Evolutionary conservation across 2,329 filamentous ascomycete genomes (phyloP).

Genomic region (Aspergillus candidus): DNA sequence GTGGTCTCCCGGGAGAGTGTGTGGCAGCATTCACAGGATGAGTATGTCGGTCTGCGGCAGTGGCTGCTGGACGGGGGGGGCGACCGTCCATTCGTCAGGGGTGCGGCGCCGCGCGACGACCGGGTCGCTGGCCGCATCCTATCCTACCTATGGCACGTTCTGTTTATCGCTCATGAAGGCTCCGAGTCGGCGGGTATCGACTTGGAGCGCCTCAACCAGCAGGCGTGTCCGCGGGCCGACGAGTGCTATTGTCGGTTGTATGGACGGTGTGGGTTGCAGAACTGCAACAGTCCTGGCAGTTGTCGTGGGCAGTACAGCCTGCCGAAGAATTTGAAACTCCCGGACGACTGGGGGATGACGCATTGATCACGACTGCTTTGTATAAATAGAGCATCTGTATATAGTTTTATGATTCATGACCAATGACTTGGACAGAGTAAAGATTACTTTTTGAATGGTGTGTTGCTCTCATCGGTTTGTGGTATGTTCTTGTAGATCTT

Average conservation of each 20-base stretch:
- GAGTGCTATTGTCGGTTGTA: constrained; percentile 44
- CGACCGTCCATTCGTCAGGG: constrained; percentile 4
- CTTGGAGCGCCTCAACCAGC: constrained; percentile 32
- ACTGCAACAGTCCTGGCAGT: constrained; percentile 25
- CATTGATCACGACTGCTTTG: constrained; percentile 15
- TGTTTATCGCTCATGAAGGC: constrained; percentile 34
- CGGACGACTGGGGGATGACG: constrained; percentile 28
- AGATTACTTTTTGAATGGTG: no score
- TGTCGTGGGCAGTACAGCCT: constrained; percentile 38
- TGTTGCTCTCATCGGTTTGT: no score
- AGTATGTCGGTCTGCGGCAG: constrained; percentile 49
- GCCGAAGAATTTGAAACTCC: constrained; percentile 33
- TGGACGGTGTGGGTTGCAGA: constrained; percentile 33
- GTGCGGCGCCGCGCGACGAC: constrained; percentile 38
- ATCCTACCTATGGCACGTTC: constrained; percentile 47
- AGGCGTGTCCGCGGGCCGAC: constrained; percentile 32
- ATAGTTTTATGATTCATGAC: no score
- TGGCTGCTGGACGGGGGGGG: constrained; percentile 45
- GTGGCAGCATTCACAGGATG: constrained; percentile 44
- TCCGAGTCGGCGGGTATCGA: constrained; percentile 18
- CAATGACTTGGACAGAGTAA: no score
- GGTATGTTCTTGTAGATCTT: no score
- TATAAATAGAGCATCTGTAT: no score
- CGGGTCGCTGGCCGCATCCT: constrained; percentile 41
- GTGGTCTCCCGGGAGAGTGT: constrained; percentile 46